Conservation (phyloP, 208 protist genomes). For the Spongospora subterranea region DNA sequence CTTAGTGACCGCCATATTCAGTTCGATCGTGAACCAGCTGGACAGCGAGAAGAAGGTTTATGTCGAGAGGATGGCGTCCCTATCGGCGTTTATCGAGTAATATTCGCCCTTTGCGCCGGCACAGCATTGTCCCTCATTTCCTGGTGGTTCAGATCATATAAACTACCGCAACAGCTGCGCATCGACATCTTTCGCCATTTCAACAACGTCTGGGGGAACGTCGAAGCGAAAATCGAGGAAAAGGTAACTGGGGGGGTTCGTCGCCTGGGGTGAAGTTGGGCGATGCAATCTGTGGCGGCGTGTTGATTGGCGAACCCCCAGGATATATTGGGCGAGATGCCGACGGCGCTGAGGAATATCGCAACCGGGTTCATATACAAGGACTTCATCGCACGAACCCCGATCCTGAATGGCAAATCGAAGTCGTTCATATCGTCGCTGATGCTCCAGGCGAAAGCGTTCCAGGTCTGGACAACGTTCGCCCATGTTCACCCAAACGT, state of each 20-base stretch:
- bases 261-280: neutral
- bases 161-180: constrained; percentile 34
- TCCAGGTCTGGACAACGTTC: neutral
- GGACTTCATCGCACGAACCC: constrained; percentile 2
- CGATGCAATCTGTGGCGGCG: neutral
- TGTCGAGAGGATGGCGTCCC: constrained; percentile 9
- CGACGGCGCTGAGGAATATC: constrained; percentile 43
- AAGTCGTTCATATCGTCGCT: constrained; percentile 12
- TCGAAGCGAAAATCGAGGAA: neutral
- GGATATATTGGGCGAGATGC: neutral
- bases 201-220: constrained; percentile 18
- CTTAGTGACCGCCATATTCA: constrained; percentile 46
- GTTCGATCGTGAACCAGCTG: constrained; percentile 28
- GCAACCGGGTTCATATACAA: neutral
- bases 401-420: neutral
- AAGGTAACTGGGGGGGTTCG: neutral
- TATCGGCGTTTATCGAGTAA: constrained; percentile 41
- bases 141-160: neutral
- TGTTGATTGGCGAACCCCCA: neutral
- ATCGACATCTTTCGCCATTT: constrained; percentile 45
- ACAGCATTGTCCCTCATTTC: neutral
- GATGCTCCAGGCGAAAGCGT: neutral
- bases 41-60: constrained; percentile 2
- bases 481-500: neutral
- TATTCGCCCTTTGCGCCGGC: neutral